Evolutionary conservation across 305 asterid genomes (phyloP), one percentile per base, ranked within the genome.

Genomic region (Caryopteris hybrid): DNA sequence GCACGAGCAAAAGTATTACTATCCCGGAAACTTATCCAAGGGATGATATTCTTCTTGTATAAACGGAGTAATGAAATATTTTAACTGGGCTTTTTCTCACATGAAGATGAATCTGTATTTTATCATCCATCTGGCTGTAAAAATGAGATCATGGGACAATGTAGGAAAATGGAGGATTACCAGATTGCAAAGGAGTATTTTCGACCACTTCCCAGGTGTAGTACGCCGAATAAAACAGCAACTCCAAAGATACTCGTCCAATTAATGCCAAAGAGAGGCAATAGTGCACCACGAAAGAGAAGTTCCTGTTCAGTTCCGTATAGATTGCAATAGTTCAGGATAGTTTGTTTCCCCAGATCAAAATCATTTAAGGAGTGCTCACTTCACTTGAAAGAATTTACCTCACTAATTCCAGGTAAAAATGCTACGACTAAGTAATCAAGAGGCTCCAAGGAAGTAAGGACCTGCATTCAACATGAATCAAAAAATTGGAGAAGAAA

Each of bases 341-440:
- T 22, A 25, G 7, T 23, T 9, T 11, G n/a, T 14, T 61, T 50
- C 59, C 33, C 46, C 47, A 58, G 22, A 11, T 5, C 31, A 33
- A 31, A 14, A 53, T 29, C 9, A 47, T 43, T 64, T 69, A 54
- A 22, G 53, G 11, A 25, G 8, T 34, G 11, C 8, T 33, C 21
- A 13, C 3, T 21, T 61, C n/a, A 51, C 7, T 58, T 20, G n/a
- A 27, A 45, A 69, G 61, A 39, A 46, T 74, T 60, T 71, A 90
- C 98, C 95, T 93, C 97, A 39, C 92, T 81, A 48, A 85, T 72
- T 72, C 98, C 95, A 6, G 99, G 97, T 59, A 90, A 81, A 83
- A 90, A 86, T 68, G 99, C 89, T 5, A 93, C 94, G 17, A 84
- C 76, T 56, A 88, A 48, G 81, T 90, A 90, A 71, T 93, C 97